Percentiles rank a stretch among this genome's conserved stretches.
These are phyloP conservation scores for Euphorbia schlechtendalii DNA, from an alignment of 441 rosid genomes.

Conservation along the genomic window DNA sequence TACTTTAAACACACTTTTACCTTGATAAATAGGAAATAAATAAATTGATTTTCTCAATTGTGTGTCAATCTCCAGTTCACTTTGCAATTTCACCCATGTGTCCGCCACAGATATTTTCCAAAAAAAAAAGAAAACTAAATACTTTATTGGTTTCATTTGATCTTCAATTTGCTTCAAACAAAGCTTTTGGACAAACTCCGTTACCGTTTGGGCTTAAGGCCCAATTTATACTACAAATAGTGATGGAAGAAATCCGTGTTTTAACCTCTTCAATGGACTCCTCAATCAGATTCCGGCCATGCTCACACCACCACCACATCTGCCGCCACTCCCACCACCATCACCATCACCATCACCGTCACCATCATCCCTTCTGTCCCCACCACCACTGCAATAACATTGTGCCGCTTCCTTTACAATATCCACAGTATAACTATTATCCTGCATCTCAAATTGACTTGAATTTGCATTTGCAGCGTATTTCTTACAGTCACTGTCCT, in stretches of 20 bases:
- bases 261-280: slow-evolving; percentile 17
- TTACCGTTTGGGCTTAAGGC: not conserved
- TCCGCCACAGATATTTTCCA: no score
- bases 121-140: no score
- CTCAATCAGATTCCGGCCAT: slow-evolving; percentile 1
- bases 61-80: no score
- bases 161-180: no score
- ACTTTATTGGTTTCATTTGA: no score
- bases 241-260: not conserved
- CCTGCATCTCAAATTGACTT: slow-evolving; percentile 8
- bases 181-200: no score
- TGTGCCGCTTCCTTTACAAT: slow-evolving; percentile 16
- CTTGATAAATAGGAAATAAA: no score
- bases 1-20: no score
- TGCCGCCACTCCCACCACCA: slow-evolving; percentile 15
- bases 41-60: no score
- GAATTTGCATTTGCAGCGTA: slow-evolving; percentile 17
- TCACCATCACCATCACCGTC: slow-evolving; percentile 7
- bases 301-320: slow-evolving; percentile 11
- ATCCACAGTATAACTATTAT: slow-evolving; percentile 3
- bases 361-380: slow-evolving; percentile 13
- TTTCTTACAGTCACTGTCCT: slow-evolving; percentile 8
- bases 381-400: slow-evolving; percentile 15
- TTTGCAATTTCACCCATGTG: no score
- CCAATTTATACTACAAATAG: not conserved